These are phyloP conservation scores for Hymenoscyphus linearis DNA, from an alignment of 2,329 filamentous ascomycete genomes.

Conservation along the genomic window DNA sequence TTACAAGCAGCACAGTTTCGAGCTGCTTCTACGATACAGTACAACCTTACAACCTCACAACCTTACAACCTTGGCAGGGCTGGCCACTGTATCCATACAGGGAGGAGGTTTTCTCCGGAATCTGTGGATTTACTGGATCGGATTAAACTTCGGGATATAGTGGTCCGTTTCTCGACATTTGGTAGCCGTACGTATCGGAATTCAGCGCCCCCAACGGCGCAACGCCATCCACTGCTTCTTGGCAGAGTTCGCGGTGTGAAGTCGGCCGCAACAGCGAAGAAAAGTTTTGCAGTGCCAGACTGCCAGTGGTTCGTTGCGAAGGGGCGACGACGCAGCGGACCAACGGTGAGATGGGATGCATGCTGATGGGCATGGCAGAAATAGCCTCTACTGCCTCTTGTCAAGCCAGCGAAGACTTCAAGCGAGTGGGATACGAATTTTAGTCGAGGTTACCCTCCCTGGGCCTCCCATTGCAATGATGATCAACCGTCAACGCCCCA, in stretches of 20 bases:
- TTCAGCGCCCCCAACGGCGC: neutral
- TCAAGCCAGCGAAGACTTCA: slow-evolving; percentile 3
- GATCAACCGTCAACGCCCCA: slow-evolving; percentile 16
- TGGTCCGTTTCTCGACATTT: slow-evolving; percentile 1
- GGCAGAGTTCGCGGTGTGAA: neutral
- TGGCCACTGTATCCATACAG: neutral
- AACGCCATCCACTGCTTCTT: neutral
- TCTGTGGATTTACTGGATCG: no score
- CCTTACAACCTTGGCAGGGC: neutral
- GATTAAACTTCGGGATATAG: slow-evolving; percentile 5
- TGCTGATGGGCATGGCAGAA: neutral
- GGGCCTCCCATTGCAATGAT: no score
- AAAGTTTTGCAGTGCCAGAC: neutral
- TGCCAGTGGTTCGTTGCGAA: neutral
- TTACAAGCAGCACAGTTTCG: no score
- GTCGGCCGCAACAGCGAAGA: neutral
- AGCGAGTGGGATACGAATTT: slow-evolving; percentile 6
- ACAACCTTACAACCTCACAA: neutral
- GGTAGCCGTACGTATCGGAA: slow-evolving; percentile 1
- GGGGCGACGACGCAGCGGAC: neutral
- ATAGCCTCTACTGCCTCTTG: neutral
- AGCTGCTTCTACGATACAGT: no score
- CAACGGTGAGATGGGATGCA: neutral
- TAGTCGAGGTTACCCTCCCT: no score
- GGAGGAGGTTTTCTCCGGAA: slow-evolving; percentile 1